Base-by-base conservation (phyloP, 169 alveolate genomes). In the Eimeria sp. region DNA sequence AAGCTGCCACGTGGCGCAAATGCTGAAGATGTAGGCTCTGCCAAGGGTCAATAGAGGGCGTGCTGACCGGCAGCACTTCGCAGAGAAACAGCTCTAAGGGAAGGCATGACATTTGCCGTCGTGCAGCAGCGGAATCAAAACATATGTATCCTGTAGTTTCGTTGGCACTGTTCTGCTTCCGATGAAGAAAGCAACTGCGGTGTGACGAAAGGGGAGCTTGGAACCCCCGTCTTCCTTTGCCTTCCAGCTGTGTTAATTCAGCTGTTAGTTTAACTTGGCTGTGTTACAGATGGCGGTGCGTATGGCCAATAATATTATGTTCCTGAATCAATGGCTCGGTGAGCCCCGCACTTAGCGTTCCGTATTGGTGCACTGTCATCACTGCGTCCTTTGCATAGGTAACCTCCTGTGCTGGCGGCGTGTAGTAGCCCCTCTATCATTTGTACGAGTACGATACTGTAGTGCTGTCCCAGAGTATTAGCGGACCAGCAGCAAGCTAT, bases 1-100 rank as follows among this genome's bases (percentile, higher is more conserved):
- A 87, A 87, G 65, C 93, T 70, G 67, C 83, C 80, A 43, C 93
- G 93, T 27, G 80, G 61, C 5, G 82, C 83, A 5, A 72, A 58
- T 22, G 82, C 82, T 34, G 91, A 83, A 57, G 91, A 83, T 20
- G 70, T 54, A 40, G 76, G 91, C 47, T 63, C 47, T 30, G 61
- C 88, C 67, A 78, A 45, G 88, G 49, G 27, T 22, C 49, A 78
- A 27, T 78, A 78, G 65, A 0, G 47, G 63, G 47, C 0, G 51
- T 43, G 14, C 57, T 30, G 54, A 16, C 57, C 83, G 54, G 16
- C 27, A 40, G 51, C 83, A 27, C 47, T 34, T n/a, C 30, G 78
- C 78, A 22, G 2, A 18, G 73, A 63, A 63, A 34, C 73, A 70
- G 49, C 49, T 30, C 9, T 6, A 30, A 16, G 49, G 49, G 4